Percentiles rank a stretch among this genome's conserved stretches.
phyloP scores from a whole-genome alignment of 2,329 filamentous ascomycete species.

The Albophoma yamanashiensis region DNA sequence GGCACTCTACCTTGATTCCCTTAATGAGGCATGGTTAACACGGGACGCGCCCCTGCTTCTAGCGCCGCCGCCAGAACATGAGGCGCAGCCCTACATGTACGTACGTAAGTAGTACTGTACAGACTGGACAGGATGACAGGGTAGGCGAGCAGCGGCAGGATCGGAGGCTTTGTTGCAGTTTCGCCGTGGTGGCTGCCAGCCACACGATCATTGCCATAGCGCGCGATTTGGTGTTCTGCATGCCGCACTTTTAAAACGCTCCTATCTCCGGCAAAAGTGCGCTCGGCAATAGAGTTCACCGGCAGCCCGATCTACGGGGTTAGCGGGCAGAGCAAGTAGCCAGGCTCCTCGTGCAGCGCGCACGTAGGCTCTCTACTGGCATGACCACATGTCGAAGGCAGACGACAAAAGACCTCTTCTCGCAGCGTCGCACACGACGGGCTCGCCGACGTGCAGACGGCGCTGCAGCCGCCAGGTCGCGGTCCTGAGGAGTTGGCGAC shows the following conservation, averaged over 20 bases:
- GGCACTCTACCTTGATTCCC: too few relatives aligned
- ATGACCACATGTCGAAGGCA: background rate
- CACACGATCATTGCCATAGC: background rate
- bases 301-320: background rate
- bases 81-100: too few relatives aligned
- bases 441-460: background rate
- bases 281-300: background rate
- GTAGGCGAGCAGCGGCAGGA: background rate
- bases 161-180: background rate
- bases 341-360: background rate
- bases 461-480: background rate
- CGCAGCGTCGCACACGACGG: background rate
- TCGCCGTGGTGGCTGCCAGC: background rate
- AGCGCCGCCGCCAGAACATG: background rate
- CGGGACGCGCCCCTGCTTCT: background rate
- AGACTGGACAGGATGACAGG: too few relatives aligned
- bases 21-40: too few relatives aligned
- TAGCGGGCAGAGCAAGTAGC: background rate
- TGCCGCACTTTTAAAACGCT: background rate
- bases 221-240: background rate
- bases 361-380: too few relatives aligned
- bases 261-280: background rate
- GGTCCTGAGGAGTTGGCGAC: background rate
- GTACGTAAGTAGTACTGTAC: too few relatives aligned
- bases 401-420: background rate